A percentile compares a stretch with the other conserved stretches of the same genome.
These are phyloP conservation scores for Sinapis alba DNA, from an alignment of 441 rosid species.

Conservation along the genomic window DNA sequence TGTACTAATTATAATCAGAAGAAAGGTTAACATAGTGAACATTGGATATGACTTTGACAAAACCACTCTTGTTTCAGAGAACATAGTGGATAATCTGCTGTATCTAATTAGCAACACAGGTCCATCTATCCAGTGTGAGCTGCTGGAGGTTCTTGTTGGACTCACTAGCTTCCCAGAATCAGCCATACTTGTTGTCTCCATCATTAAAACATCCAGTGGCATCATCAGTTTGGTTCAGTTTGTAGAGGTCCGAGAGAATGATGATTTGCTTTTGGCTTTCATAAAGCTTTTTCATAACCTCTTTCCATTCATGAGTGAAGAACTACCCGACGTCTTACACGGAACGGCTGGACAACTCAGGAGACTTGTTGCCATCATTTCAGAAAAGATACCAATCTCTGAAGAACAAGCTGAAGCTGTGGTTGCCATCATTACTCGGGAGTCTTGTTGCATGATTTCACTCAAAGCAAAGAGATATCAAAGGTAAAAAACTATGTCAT, in stretches of 20 bases:
- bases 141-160: conserved; percentile 95
- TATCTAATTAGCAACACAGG: conserved; percentile 95
- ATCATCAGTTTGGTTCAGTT: conserved; percentile 95
- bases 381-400: conserved; percentile 71
- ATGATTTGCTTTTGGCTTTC: conserved; percentile 80
- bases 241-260: conserved; percentile 66
- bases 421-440: no score
- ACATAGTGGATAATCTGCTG: conserved; percentile 76
- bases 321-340: conserved; percentile 74
- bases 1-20: no score
- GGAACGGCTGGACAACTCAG: conserved; percentile 88
- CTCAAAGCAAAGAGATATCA: no score
- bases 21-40: conserved; percentile 79
- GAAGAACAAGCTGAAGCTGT: conserved; percentile 98
- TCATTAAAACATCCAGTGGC: conserved; percentile 91
- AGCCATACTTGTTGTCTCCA: conserved; percentile 74
- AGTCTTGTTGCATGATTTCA: no score
- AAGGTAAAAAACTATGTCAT: no score
- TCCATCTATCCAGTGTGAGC: conserved; percentile 95
- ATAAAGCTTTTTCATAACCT: conserved; percentile 89
- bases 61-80: conserved; percentile 81
- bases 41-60: conserved; percentile 76
- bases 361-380: conserved; percentile 67
- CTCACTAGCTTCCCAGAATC: conserved; percentile 65
- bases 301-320: conserved; percentile 85